Evolutionary conservation across 106 monocot species (phyloP), one percentile per base, ranked within the genome.

Genomic region (Dioscorea dumetorum): DNA sequence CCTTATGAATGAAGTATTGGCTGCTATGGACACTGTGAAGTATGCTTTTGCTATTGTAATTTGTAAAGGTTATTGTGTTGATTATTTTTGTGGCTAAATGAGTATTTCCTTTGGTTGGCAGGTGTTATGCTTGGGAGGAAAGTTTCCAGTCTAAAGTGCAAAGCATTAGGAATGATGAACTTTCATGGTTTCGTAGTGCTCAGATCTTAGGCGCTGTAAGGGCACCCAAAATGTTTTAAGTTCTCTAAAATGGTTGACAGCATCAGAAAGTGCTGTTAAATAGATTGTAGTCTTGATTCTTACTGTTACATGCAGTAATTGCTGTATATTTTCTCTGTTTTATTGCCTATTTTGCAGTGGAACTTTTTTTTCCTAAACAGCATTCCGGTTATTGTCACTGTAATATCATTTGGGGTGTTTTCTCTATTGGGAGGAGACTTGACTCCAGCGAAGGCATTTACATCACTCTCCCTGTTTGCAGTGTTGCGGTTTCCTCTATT

Each of bases 11-110:
- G 99, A 99, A 83, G 68, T 93, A 59, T 79, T 99, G 77, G 92
- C 93, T 75, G 99, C 99, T 16, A 99, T 93, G 99, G 99, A 99
- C 58, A 87, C 83, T 31, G 87, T 99, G 62, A 99, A 99, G 99
- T 99, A 87, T 78, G 95, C 54, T 34, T 32, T 54, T 16, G 18
- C 6, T 41, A 41, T 41, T 41, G 41, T 5, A 10, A 41, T 3
- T 41, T 41, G 41, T 5, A 10, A 41, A 41, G 41, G 41, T 41
- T 41, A 41, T 41, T 41, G 41, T 41, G 41, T 41, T 41, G 41
- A 41, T 41, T 41, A 10, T 41, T 41, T 41, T 41, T 41, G 6
- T 41, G 41, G 41, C 41, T 41, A 41, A 8, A 41, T 8, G 6
- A 41, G 9, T 7, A 48, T 66, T 74, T 58, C 23, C 24, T 57